Conservation (phyloP, 208 protist genomes). For the Leishmania tropica region DNA sequence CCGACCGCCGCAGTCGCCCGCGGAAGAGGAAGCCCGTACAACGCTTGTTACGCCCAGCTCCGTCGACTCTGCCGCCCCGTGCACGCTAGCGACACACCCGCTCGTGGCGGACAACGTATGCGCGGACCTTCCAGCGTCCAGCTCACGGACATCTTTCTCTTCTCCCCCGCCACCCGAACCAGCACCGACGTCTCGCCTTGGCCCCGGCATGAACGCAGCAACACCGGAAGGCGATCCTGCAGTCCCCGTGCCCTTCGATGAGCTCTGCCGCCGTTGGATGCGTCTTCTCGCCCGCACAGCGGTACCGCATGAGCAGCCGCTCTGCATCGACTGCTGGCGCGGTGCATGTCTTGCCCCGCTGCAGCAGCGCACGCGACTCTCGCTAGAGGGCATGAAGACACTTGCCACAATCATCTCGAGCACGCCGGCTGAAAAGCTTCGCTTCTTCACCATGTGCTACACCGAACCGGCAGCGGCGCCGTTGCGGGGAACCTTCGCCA, state of each 20-base stretch:
- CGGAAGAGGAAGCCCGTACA: not conserved
- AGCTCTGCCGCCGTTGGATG: conserved; percentile 29
- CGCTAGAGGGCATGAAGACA: conserved; percentile 5
- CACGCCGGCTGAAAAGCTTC: not conserved
- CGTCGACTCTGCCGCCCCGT: not conserved
- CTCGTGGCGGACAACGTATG: not conserved
- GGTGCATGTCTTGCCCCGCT: conserved; percentile 8
- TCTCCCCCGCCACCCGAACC: not conserved
- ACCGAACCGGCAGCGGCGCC: not conserved
- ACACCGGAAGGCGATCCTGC: not conserved
- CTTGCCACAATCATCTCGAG: not conserved
- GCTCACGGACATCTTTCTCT: not conserved
- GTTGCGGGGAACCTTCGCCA: not conserved
- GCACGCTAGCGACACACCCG: not conserved
- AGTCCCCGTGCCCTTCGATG: conserved; percentile 4
- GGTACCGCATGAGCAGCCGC: conserved; percentile 17
- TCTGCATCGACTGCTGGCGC: conserved; percentile 27
- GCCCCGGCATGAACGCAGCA: not conserved
- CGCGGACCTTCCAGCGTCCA: not conserved
- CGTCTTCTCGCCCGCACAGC: conserved; percentile 17
- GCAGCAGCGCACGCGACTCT: conserved; percentile 15
- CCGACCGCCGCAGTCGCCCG: not conserved
- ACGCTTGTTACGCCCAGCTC: not conserved
- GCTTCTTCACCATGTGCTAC: conserved; percentile 8
- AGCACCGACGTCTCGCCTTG: not conserved